Conservation (phyloP, 192 early-diverging fungal genomes). For the Coemansia javaensis region DNA sequence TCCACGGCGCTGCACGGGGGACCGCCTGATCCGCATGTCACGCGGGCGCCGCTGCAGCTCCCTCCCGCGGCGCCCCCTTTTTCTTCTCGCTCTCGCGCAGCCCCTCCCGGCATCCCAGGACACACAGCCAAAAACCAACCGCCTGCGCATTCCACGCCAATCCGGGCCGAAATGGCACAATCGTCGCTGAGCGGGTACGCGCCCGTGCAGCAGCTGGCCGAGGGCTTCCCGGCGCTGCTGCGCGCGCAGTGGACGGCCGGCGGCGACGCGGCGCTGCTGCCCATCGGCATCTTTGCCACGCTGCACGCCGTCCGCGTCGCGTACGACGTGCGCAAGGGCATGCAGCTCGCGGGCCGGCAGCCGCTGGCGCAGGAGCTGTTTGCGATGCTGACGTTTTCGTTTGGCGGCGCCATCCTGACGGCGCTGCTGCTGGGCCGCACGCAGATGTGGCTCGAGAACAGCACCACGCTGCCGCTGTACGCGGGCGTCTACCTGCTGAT, state of each 20-base stretch:
- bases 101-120: no score
- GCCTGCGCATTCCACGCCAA: no score
- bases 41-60: no score
- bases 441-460: slow-evolving; percentile 51
- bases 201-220: slow-evolving; percentile 30
- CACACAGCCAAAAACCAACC: no score
- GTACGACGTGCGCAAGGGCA: slow-evolving; percentile 53
- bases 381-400: slow-evolving; percentile 51
- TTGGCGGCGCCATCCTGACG: slow-evolving; percentile 51
- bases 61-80: no score
- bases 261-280: slow-evolving; percentile 20
- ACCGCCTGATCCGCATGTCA: no score
- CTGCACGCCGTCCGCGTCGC: slow-evolving; percentile 51
- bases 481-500: slow-evolving; percentile 35
- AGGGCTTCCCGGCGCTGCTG: slow-evolving; percentile 24
- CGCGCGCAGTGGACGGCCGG: slow-evolving; percentile 22
- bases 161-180: no score
- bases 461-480: slow-evolving; percentile 42
- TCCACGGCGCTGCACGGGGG: no score
- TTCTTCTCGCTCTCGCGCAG: no score
- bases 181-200: no score
- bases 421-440: slow-evolving; percentile 43
- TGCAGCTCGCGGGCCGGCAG: slow-evolving; percentile 31
- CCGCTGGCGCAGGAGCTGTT: slow-evolving; percentile 44
- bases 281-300: slow-evolving; percentile 50